Percentiles rank a stretch among this genome's conserved stretches.
These are phyloP conservation scores for Orychophragmus violaceus DNA, from an alignment of 345 rosid genomes.

Conservation along the genomic window DNA sequence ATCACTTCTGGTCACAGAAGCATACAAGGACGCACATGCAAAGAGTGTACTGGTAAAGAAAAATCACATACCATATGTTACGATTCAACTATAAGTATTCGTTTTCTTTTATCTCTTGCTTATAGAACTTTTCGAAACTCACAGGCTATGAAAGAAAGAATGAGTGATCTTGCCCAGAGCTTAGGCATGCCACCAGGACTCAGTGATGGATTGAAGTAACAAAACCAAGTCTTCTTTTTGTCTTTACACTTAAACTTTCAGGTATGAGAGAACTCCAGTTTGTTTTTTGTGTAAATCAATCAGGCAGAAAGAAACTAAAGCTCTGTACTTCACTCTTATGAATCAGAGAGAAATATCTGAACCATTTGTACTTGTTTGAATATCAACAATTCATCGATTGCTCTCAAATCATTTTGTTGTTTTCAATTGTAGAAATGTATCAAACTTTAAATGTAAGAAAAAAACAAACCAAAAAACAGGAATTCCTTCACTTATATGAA, in stretches of 20 bases:
- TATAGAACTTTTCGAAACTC: neutral
- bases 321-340: neutral
- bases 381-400: slow-evolving; percentile 19
- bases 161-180: slow-evolving; percentile 88
- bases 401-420: slow-evolving; percentile 3
- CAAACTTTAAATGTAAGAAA: neutral
- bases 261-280: slow-evolving; percentile 5
- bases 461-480: neutral
- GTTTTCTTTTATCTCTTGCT: neutral
- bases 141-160: slow-evolving; percentile 91
- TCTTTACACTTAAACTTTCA: neutral
- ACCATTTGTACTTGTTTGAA: neutral
- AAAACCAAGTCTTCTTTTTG: neutral
- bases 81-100: neutral
- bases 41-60: slow-evolving; percentile 69
- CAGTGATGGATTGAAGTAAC: slow-evolving; percentile 57
- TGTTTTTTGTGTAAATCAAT: slow-evolving; percentile 6
- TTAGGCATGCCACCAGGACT: slow-evolving; percentile 89
- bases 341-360: slow-evolving; percentile 4
- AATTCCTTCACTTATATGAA: too few species aligned
- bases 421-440: slow-evolving; percentile 21
- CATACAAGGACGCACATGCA: slow-evolving; percentile 90
- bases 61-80: neutral
- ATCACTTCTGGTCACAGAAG: slow-evolving; percentile 69
- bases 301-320: slow-evolving; percentile 5